Evolutionary conservation across 192 early-diverging fungal genomes (phyloP).

Genomic region (Helicostylum pulchrum): DNA sequence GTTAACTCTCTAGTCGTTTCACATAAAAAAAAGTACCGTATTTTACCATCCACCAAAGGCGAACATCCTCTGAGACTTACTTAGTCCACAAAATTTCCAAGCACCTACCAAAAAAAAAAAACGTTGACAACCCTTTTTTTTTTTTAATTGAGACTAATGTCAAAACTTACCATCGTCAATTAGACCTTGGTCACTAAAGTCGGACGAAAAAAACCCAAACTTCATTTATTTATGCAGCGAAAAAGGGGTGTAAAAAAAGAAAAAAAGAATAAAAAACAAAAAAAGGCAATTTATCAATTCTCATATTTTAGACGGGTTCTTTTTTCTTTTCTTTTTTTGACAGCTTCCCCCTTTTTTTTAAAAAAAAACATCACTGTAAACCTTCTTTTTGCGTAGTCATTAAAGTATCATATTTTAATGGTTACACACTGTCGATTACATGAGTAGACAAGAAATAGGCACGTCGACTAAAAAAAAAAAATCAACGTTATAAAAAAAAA

Average conservation of each 20-base stretch:
- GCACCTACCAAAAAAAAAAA: constrained; percentile 7
- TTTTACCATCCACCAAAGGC: constrained; percentile 69
- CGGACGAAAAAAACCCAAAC: constrained; percentile 33
- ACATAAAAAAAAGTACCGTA: background rate
- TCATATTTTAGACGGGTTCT: no score
- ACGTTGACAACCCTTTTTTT: no score
- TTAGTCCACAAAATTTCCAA: constrained; percentile 47
- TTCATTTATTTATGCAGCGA: constrained; percentile 11
- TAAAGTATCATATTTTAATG: no score
- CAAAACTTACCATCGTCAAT: constrained; percentile 49
- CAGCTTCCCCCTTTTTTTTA: no score
- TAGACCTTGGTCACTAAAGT: constrained; percentile 39
- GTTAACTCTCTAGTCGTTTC: background rate
- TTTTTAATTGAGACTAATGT: no score
- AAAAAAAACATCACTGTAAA: no score
- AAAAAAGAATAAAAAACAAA: background rate
- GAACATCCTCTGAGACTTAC: constrained; percentile 68
- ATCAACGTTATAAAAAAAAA: no score
- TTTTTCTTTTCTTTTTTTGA: no score
- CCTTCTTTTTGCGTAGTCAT: no score
- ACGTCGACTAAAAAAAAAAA: no score
- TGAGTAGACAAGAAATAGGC: no score
- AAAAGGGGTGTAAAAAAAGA: background rate
- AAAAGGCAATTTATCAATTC: background rate
- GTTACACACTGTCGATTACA: no score